These are phyloP conservation scores for Zhuliangozyma blackwelliae DNA, from an alignment of 1,139 yeast genomes.

Conservation along the genomic window DNA sequence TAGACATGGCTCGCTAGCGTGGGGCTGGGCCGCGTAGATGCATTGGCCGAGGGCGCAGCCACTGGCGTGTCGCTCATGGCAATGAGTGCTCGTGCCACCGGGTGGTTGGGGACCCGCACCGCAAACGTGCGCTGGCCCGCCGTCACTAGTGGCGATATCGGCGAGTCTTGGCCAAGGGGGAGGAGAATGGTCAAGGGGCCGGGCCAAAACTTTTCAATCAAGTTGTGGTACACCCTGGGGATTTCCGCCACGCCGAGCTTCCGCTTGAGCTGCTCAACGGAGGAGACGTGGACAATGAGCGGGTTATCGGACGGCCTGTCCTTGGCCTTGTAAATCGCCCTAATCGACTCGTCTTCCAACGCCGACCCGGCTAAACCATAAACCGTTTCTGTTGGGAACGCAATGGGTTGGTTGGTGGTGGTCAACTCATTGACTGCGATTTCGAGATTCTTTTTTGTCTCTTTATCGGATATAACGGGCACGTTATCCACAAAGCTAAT, in stretches of 20 bases:
- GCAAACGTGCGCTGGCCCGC: slow-evolving; percentile 89
- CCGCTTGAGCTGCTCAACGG: slow-evolving; percentile 64
- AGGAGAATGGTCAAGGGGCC: slow-evolving; percentile 89
- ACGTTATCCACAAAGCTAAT: slow-evolving; percentile 23
- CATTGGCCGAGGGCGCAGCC: slow-evolving; percentile 98
- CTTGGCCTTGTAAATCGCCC: slow-evolving; percentile 77
- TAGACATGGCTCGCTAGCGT: slow-evolving; percentile 82
- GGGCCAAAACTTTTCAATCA: slow-evolving; percentile 81
- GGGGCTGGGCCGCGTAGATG: slow-evolving; percentile 93
- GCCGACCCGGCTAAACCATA: slow-evolving; percentile 94
- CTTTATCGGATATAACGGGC: slow-evolving; percentile 47
- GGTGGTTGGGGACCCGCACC: slow-evolving; percentile 81
- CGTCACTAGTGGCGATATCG: slow-evolving; percentile 71
- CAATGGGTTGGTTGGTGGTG: slow-evolving; percentile 60
- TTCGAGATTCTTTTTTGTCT: slow-evolving; percentile 45
- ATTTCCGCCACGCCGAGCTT: slow-evolving; percentile 44
- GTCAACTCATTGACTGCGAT: slow-evolving; percentile 58
- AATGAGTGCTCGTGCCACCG: slow-evolving; percentile 86
- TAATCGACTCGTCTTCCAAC: slow-evolving; percentile 66
- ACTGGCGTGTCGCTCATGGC: slow-evolving; percentile 83
- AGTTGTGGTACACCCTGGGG: slow-evolving; percentile 61
- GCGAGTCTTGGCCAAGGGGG: slow-evolving; percentile 52
- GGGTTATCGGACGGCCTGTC: slow-evolving; percentile 96
- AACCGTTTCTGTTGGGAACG: slow-evolving; percentile 96
- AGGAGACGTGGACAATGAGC: slow-evolving; percentile 81